These are phyloP conservation scores for Candida loeiensis DNA, from an alignment of 805 yeast species.

Conservation along the genomic window DNA sequence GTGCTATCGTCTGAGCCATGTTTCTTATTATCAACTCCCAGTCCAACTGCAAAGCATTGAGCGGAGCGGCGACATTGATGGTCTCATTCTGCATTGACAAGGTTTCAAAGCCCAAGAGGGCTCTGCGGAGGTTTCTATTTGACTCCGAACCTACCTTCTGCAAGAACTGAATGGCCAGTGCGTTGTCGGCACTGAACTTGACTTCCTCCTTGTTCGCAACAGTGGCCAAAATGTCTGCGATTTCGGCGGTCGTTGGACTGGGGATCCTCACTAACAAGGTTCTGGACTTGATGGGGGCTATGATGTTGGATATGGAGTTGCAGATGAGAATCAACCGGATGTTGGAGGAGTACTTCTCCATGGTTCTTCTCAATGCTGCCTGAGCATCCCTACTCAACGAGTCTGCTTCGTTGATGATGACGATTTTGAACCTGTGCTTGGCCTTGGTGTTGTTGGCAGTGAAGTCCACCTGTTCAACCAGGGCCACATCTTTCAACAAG, in stretches of 20 bases:
- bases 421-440: slow-evolving; percentile 66
- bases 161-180: slow-evolving; percentile 34
- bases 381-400: slow-evolving; percentile 89
- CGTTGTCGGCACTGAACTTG: slow-evolving; percentile 39
- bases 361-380: slow-evolving; percentile 91
- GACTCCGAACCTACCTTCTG: slow-evolving; percentile 51
- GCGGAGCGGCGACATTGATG: slow-evolving; percentile 39
- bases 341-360: slow-evolving; percentile 90
- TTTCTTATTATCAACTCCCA: slow-evolving; percentile 81
- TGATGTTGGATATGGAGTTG: slow-evolving; percentile 86
- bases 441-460: slow-evolving; percentile 36
- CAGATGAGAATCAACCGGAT: slow-evolving; percentile 81
- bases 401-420: slow-evolving; percentile 89
- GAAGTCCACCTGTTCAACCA: slow-evolving; percentile 91
- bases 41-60: slow-evolving; percentile 65
- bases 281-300: slow-evolving; percentile 91
- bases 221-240: slow-evolving; percentile 48
- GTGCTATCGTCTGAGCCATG: slow-evolving; percentile 56
- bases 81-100: slow-evolving; percentile 65
- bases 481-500: slow-evolving; percentile 88
- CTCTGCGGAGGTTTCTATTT: slow-evolving; percentile 72
- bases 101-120: slow-evolving; percentile 79
- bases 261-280: slow-evolving; percentile 85
- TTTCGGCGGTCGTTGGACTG: slow-evolving; percentile 66
- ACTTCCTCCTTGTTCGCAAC: slow-evolving; percentile 59